Evolutionary conservation across 768 basidiomycete species (phyloP).

Genomic region (Fomitopsis pulvina): DNA sequence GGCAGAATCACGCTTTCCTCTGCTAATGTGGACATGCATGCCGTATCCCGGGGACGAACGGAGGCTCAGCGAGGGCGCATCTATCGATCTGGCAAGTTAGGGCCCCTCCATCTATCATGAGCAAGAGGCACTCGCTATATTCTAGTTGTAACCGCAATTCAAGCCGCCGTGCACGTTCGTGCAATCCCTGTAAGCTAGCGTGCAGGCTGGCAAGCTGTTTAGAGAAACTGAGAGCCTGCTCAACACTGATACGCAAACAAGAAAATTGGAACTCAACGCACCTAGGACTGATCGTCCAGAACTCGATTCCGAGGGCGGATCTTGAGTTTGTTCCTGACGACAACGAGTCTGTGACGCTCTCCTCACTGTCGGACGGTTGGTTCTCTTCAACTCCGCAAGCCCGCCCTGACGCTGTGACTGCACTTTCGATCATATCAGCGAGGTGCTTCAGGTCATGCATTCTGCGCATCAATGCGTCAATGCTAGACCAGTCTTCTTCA

Average conservation of each 20-base stretch:
- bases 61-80: constrained; percentile 65
- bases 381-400: neutral
- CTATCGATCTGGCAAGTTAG: constrained; percentile 28
- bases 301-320: too few relatives aligned
- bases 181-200: constrained; percentile 34
- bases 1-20: constrained; percentile 53
- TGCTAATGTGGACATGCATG: constrained; percentile 67
- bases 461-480: constrained; percentile 47
- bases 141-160: constrained; percentile 45
- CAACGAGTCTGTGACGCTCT: too few relatives aligned
- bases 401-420: constrained; percentile 18
- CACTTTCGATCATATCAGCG: constrained; percentile 43
- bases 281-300: too few relatives aligned
- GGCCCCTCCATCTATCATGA: neutral
- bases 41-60: constrained; percentile 64
- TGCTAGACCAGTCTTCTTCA: constrained; percentile 45
- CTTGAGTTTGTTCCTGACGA: too few relatives aligned
- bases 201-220: constrained; percentile 45
- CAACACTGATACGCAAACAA: too few relatives aligned
- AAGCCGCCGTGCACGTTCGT: constrained; percentile 41
- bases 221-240: constrained; percentile 65
- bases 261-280: too few relatives aligned
- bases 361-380: neutral
- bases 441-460: constrained; percentile 47
- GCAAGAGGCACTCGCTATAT: constrained; percentile 33